Evolutionary conservation across 768 basidiomycete species (phyloP).

Genomic region (Rickenella mellea): DNA sequence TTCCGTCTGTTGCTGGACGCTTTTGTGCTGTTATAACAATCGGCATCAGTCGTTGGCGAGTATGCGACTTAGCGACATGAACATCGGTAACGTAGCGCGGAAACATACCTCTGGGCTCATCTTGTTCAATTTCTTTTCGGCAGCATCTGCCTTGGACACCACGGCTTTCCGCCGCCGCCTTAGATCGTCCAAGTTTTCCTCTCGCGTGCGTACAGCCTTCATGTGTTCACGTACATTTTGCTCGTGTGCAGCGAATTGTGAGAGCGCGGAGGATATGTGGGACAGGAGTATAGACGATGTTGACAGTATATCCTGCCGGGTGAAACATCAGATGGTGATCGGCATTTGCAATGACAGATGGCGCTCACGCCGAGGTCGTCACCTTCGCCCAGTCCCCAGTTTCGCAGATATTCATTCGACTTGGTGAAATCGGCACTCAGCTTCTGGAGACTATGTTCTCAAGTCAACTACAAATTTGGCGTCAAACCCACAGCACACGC

Average conservation of each 20-base stretch:
- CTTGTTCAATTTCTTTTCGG: constrained; percentile 82
- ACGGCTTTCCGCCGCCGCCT: constrained; percentile 61
- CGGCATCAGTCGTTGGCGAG: neutral
- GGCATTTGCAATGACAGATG: neutral
- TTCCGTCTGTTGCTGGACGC: constrained; percentile 64
- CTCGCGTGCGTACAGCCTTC: constrained; percentile 75
- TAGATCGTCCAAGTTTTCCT: constrained; percentile 75
- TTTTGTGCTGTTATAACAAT: constrained; percentile 49
- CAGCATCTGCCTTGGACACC: constrained; percentile 63
- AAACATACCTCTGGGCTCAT: constrained; percentile 59
- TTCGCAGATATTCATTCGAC: constrained; percentile 60
- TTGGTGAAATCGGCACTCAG: constrained; percentile 57
- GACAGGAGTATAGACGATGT: constrained; percentile 59
- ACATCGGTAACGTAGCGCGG: neutral
- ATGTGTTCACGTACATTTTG: constrained; percentile 59
- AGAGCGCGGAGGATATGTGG: constrained; percentile 58
- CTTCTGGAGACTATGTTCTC: constrained; percentile 42
- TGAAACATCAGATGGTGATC: constrained; percentile 1
- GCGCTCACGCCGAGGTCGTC: constrained; percentile 63
- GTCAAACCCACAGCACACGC: constrained; percentile 17
- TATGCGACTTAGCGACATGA: no score
- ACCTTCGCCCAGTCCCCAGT: constrained; percentile 73
- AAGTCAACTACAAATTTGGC: neutral
- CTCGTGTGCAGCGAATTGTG: constrained; percentile 63
- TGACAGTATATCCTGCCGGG: constrained; percentile 57